phyloP scores from a whole-genome alignment of 2,329 filamentous ascomycete species.

The Aureobasidium vineae region DNA sequence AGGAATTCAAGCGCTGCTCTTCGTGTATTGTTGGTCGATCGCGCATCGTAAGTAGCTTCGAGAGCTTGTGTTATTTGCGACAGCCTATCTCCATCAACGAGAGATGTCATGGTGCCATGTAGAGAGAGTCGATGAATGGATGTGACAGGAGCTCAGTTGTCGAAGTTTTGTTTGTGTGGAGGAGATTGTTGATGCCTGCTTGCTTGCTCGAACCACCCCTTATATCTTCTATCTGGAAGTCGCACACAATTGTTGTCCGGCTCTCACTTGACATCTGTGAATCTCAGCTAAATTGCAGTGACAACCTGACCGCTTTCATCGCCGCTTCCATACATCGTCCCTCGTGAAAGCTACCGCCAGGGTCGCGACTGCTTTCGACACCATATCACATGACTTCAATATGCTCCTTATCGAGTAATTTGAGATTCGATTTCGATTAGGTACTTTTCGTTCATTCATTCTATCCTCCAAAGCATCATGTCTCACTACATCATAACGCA shows the following conservation, averaged over 20 bases:
- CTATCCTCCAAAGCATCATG: not conserved
- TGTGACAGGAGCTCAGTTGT: not conserved
- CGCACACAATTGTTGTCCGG: not conserved
- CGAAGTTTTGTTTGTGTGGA: slow-evolving; percentile 26
- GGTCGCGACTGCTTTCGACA: slow-evolving; percentile 3
- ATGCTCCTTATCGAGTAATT: not conserved
- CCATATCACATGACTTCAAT: slow-evolving; percentile 22
- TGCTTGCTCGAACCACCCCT: slow-evolving; percentile 17
- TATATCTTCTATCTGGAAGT: not conserved
- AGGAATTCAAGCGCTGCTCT: slow-evolving; percentile 81
- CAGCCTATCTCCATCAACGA: slow-evolving; percentile 43
- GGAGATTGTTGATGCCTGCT: slow-evolving; percentile 21
- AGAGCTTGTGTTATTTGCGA: slow-evolving; percentile 78
- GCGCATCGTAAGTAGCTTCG: slow-evolving; percentile 79
- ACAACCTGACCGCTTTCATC: not conserved
- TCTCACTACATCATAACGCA: slow-evolving; percentile 16
- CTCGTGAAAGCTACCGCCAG: not conserved
- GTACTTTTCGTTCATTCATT: not conserved
- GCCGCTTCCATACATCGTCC: not conserved
- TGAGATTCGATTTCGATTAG: not conserved
- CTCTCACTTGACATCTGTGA: not conserved
- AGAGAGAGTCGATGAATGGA: not conserved
- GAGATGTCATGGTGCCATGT: slow-evolving; percentile 16
- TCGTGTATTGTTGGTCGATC: slow-evolving; percentile 76
- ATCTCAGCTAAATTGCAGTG: not conserved